Evolutionary conservation across 2,329 filamentous ascomycete species (phyloP).

Genomic region (Aureobasidium subglaciale): DNA sequence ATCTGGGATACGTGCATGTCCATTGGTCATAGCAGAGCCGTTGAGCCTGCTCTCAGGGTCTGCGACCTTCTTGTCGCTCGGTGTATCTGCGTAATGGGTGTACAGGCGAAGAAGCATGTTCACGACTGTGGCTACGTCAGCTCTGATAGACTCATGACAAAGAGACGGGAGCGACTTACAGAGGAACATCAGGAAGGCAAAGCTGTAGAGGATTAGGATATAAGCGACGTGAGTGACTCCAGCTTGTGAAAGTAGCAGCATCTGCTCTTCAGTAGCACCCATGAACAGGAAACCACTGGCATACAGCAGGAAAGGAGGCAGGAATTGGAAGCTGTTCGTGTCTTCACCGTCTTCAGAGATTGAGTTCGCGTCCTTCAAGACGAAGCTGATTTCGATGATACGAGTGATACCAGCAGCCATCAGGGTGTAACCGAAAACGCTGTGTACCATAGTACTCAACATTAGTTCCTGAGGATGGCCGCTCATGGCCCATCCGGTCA

Average conservation of each 20-base stretch:
- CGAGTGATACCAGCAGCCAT: slow-evolving; percentile 82
- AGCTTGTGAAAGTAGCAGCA: slow-evolving; percentile 65
- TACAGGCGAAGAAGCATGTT: slow-evolving; percentile 83
- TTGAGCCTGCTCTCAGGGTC: slow-evolving; percentile 27
- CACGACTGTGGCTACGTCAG: slow-evolving; percentile 47
- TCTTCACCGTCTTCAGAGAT: slow-evolving; percentile 22
- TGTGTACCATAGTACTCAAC: slow-evolving; percentile 81
- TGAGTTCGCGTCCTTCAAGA: slow-evolving; percentile 62
- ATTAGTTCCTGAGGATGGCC: slow-evolving; percentile 77
- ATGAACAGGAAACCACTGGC: slow-evolving; percentile 95
- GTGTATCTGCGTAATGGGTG: slow-evolving; percentile 53
- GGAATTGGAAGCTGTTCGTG: slow-evolving; percentile 45
- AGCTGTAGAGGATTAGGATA: slow-evolving; percentile 81
- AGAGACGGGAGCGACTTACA: too few species aligned
- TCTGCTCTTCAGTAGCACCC: slow-evolving; percentile 95
- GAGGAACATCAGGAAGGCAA: slow-evolving; percentile 85
- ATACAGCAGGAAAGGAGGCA: slow-evolving; percentile 57
- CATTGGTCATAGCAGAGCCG: slow-evolving; percentile 30
- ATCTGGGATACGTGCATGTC: slow-evolving; percentile 37
- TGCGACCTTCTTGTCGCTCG: slow-evolving; percentile 29
- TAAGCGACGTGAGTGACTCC: slow-evolving; percentile 86
- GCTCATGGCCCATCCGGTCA: slow-evolving; percentile 96
- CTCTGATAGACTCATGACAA: too few species aligned
- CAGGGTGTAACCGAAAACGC: slow-evolving; percentile 86
- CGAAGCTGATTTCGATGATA: slow-evolving; percentile 85